phyloP scores from a whole-genome alignment of 2,329 filamentous ascomycete genomes.

The Botrytis sinoallii region DNA sequence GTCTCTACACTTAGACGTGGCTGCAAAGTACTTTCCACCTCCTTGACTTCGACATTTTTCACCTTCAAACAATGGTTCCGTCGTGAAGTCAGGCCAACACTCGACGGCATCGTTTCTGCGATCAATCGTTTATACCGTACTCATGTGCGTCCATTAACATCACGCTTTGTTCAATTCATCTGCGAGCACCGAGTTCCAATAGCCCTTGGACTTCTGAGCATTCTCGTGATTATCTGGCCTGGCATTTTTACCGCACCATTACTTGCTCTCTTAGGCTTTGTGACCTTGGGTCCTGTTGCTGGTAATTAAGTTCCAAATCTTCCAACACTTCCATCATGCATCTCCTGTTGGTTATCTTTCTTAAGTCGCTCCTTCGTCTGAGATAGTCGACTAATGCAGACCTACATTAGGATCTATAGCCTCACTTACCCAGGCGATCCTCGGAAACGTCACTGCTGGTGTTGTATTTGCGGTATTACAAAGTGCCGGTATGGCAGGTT shows the following conservation, averaged over 20 bases:
- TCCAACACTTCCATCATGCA: neutral
- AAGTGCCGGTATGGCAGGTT: neutral
- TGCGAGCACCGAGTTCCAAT: neutral
- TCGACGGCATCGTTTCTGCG: neutral
- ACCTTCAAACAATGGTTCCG: neutral
- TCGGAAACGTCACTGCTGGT: neutral
- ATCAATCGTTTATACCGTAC: neutral
- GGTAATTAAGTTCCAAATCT: neutral
- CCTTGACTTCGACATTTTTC: neutral
- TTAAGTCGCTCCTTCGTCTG: accelerated
- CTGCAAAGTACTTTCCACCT: neutral
- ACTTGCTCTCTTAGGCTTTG: neutral
- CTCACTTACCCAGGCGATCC: neutral
- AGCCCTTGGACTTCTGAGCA: neutral
- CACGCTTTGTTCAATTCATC: neutral
- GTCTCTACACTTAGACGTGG: neutral
- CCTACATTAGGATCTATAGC: neutral
- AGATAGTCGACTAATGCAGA: neutral
- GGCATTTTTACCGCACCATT: neutral
- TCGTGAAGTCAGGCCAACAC: neutral
- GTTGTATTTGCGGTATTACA: neutral
- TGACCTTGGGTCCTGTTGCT: neutral
- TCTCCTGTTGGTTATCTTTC: neutral
- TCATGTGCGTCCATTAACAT: neutral
- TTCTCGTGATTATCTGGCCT: neutral